Conservation (phyloP, 257 asterid genomes). For the Capsicum baccatum region DNA sequence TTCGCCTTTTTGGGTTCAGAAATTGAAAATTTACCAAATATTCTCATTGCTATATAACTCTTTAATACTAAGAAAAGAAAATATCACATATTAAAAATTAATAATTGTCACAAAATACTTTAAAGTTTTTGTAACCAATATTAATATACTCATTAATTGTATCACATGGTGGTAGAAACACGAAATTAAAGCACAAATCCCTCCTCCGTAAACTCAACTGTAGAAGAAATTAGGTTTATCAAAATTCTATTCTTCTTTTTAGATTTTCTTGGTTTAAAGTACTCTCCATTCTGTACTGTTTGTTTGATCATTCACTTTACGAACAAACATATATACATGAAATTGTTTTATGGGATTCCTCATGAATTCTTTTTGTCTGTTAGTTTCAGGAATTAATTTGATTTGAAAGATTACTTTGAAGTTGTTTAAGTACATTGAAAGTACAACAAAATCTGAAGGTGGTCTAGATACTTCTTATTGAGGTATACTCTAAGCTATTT, state of each 20-base stretch:
- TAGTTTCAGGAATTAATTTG: background rate
- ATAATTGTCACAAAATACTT: background rate
- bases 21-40: no score
- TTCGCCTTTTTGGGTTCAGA: no score
- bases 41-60: background rate
- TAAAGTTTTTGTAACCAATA: no score
- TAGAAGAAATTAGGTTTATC: no score
- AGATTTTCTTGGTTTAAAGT: no score
- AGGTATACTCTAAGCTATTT: background rate
- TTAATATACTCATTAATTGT: no score
- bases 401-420: background rate
- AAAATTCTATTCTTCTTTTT: no score
- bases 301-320: background rate
- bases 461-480: background rate
- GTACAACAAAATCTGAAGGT: background rate
- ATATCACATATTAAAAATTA: no score
- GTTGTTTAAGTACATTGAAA: background rate
- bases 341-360: background rate
- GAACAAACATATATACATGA: background rate
- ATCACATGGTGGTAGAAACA: background rate
- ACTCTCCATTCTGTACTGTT: no score
- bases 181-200: background rate
- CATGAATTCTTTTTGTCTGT: background rate
- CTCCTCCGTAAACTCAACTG: background rate
- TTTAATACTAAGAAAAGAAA: background rate